Conservation (phyloP, 176 grass and related monocot genomes). For the Raddia guianensis region DNA sequence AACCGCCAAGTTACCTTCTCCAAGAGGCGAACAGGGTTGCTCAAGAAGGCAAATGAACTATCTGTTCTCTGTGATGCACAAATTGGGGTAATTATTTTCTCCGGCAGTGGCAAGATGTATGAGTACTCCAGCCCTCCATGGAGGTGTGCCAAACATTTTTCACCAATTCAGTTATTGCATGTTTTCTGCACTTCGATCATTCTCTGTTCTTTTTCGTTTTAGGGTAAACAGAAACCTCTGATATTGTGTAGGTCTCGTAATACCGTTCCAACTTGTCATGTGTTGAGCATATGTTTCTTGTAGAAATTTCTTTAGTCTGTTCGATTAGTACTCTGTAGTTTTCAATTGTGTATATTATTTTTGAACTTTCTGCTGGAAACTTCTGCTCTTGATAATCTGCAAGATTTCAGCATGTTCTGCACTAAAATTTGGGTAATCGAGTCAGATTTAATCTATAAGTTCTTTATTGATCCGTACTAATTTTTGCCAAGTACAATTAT, state of each 20-base stretch:
- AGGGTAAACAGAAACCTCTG: not conserved
- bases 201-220: not conserved
- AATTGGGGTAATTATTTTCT: slow-evolving; percentile 75
- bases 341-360: not conserved
- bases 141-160: slow-evolving; percentile 46
- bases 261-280: not conserved
- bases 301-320: not conserved
- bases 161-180: slow-evolving; percentile 1
- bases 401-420: slow-evolving; percentile 14
- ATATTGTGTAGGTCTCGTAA: not conserved
- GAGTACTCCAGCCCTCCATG: slow-evolving; percentile 74
- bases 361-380: not conserved
- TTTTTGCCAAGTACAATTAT: not conserved
- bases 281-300: not conserved
- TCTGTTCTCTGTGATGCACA: slow-evolving; percentile 78
- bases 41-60: slow-evolving; percentile 84
- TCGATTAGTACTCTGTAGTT: not conserved
- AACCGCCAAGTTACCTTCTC: slow-evolving; percentile 86
- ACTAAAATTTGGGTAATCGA: not conserved
- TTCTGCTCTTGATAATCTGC: not conserved
- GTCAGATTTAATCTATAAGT: not conserved
- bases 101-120: slow-evolving; percentile 70
- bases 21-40: slow-evolving; percentile 73
- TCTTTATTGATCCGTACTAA: not conserved
- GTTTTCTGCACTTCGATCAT: slow-evolving; percentile 12